Conservation (phyloP, 2,329 filamentous ascomycete genomes). For the Colletotrichum cuscutae region DNA sequence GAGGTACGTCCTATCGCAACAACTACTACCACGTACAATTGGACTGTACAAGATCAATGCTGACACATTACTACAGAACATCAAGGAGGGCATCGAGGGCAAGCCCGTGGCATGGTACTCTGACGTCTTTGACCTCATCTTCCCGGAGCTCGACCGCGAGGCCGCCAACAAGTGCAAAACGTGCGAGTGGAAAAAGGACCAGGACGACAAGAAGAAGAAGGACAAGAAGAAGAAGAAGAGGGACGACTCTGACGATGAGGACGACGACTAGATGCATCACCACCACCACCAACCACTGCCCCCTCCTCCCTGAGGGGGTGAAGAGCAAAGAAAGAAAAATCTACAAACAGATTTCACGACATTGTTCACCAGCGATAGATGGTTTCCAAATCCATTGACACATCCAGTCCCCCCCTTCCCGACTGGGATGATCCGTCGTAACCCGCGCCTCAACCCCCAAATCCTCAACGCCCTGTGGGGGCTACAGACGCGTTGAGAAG, state of each 20-base stretch:
- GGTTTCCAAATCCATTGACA: neutral
- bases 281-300: neutral
- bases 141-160: constrained; percentile 80
- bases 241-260: constrained; percentile 42
- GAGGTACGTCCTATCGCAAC: constrained; percentile 72
- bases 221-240: constrained; percentile 34
- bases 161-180: constrained; percentile 80
- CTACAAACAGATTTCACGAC: neutral
- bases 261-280: constrained; percentile 38
- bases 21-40: neutral
- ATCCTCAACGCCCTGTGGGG: neutral
- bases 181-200: constrained; percentile 62
- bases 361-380: neutral
- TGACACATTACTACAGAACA: constrained; percentile 73
- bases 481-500: neutral
- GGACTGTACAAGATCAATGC: neutral
- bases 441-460: neutral
- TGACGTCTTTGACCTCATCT: constrained; percentile 92
- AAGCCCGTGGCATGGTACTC: constrained; percentile 92
- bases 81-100: constrained; percentile 95
- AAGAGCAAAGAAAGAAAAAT: neutral
- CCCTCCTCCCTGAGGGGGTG: no score
- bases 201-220: constrained; percentile 48
- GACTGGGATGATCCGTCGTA: neutral
- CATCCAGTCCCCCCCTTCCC: no score